Conservation (phyloP, 805 yeast species). For the Lipomyces yamadae region DNA sequence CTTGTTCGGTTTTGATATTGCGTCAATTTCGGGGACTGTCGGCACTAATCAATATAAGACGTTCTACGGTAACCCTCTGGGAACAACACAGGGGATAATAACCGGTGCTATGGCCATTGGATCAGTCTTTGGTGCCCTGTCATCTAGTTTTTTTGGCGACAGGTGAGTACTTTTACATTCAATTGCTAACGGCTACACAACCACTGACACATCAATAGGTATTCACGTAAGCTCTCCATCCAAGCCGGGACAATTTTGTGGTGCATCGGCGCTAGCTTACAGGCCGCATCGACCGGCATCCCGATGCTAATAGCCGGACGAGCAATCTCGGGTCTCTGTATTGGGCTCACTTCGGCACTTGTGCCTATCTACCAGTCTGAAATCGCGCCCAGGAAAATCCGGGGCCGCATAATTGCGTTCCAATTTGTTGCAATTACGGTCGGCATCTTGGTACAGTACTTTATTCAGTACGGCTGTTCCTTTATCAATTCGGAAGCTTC, state of each 20-base stretch:
- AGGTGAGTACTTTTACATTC: constrained; percentile 41
- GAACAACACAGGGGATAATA: constrained; percentile 63
- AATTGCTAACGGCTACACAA: no score
- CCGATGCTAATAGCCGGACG: constrained; percentile 53
- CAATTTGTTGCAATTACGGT: constrained; percentile 44
- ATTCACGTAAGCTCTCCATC: constrained; percentile 36
- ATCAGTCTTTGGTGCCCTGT: constrained; percentile 63
- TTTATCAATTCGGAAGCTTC: constrained; percentile 46
- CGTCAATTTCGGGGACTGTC: constrained; percentile 67
- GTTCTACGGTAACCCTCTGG: constrained; percentile 56
- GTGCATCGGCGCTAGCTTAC: constrained; percentile 39
- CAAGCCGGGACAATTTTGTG: constrained; percentile 34
- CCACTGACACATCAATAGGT: constrained; percentile 1
- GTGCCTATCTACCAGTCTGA: constrained; percentile 47
- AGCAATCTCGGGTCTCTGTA: constrained; percentile 58
- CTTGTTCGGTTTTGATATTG: constrained; percentile 69
- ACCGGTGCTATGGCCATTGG: constrained; percentile 70
- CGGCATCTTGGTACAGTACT: constrained; percentile 45
- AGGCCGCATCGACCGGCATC: constrained; percentile 44
- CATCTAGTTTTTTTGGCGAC: constrained; percentile 52
- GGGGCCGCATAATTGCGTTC: constrained; percentile 45
- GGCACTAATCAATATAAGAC: constrained; percentile 51
- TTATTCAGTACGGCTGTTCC: constrained; percentile 47
- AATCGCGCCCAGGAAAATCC: constrained; percentile 37
- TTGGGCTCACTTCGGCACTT: constrained; percentile 60